phyloP scores from a whole-genome alignment of 108 stramenopile genomes.

The Pseudonitzschia pungens region DNA sequence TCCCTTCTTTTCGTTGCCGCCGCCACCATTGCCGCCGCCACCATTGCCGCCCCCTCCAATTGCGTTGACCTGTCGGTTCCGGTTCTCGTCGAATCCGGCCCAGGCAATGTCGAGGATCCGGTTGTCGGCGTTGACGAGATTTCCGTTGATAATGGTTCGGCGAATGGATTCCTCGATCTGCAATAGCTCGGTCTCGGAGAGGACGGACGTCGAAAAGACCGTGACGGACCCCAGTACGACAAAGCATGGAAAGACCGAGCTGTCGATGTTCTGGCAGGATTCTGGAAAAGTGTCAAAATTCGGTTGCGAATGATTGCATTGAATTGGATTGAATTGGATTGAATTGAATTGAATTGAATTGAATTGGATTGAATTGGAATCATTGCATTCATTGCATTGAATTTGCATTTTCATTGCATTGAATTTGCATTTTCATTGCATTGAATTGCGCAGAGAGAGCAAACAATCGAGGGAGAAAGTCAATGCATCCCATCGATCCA shows the following conservation, averaged over 20 bases:
- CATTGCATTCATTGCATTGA: too few species aligned
- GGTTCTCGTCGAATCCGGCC: not conserved
- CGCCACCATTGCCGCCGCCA: not conserved
- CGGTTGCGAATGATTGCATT: too few species aligned
- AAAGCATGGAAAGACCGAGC: not conserved
- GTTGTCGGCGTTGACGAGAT: constrained; percentile 1
- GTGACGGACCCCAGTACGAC: not conserved
- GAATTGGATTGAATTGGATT: too few species aligned
- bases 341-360: too few species aligned
- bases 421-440: too few species aligned
- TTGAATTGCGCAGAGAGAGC: too few species aligned
- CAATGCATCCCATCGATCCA: too few species aligned
- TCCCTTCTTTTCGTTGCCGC: not conserved
- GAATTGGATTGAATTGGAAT: too few species aligned
- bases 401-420: too few species aligned
- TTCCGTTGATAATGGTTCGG: constrained; percentile 6
- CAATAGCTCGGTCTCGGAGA: not conserved
- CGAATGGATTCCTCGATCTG: not conserved
- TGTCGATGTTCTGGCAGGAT: not conserved
- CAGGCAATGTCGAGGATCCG: constrained; percentile 6
- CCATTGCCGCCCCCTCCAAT: not conserved
- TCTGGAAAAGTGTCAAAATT: too few species aligned
- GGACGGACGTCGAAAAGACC: not conserved
- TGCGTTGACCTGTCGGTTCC: too few species aligned
- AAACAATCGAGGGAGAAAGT: too few species aligned